These are phyloP conservation scores for Prunus kanzakura DNA, from an alignment of 306 rosid genomes.

Conservation along the genomic window DNA sequence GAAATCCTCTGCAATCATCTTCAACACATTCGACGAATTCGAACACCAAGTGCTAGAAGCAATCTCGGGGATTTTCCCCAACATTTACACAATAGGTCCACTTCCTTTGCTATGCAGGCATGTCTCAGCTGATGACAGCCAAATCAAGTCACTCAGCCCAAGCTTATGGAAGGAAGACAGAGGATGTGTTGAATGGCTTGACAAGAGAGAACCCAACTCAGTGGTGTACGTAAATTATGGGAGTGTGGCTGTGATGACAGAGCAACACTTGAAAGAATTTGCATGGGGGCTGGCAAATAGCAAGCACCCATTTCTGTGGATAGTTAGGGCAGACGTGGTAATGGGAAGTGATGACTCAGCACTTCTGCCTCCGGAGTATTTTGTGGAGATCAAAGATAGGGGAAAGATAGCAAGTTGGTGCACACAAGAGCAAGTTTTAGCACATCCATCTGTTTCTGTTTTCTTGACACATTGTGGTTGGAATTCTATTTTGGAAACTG, in stretches of 20 bases:
- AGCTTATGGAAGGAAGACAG: constrained; percentile 45
- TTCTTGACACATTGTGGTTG: constrained; percentile 55
- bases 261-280: constrained; percentile 34
- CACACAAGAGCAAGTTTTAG: constrained; percentile 35
- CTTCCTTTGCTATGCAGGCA: constrained; percentile 17
- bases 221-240: constrained; percentile 47
- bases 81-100: constrained; percentile 40
- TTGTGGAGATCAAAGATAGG: constrained; percentile 31
- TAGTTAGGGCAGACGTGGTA: constrained; percentile 41
- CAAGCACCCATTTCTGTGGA: constrained; percentile 36
- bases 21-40: constrained; percentile 39
- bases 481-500: constrained; percentile 39
- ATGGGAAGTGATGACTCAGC: constrained; percentile 23
- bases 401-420: constrained; percentile 42
- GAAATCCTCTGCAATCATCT: constrained; percentile 30
- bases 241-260: constrained; percentile 30
- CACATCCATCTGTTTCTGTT: constrained; percentile 35
- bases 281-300: constrained; percentile 52
- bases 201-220: constrained; percentile 24
- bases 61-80: constrained; percentile 30
- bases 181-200: constrained; percentile 32
- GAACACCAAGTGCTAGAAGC: constrained; percentile 38
- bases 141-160: constrained; percentile 19
- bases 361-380: constrained; percentile 22
- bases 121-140: constrained; percentile 7